Base-by-base conservation (phyloP, 1,284 basidiomycete species). In the Cystobasidium sp. region DNA sequence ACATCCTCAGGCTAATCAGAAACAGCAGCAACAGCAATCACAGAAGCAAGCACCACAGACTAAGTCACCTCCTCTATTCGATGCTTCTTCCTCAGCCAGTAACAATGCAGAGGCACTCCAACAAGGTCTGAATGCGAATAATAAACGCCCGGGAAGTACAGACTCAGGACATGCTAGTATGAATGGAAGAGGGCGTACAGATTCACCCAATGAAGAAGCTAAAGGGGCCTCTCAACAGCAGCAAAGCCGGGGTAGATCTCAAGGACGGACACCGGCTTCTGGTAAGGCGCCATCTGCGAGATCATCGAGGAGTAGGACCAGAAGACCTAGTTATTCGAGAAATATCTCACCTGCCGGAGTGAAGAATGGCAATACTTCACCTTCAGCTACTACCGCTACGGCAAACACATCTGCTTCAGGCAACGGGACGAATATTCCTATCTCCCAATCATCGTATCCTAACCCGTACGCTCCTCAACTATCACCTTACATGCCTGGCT, bases 211-310 rank as follows among this genome's bases (percentile, higher is more conserved):
- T 6, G 55, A 68, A 31, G 55, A 56, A 14, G 49, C 49, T 22
- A 67, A 67, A n/a, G 63, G 31, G 2, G 49, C 18, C 22, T n/a
- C 41, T 6, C 24, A 62, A 52, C 8, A 20, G 18, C 67, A 68
- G 24, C 43, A 69, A 31, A 8, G 43, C 12, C 62, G 52, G 31
- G 70, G 52, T 12, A 55, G 62, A 49, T 56, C 66, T 6, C 52
- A 47, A 47, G 70, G 70, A n/a, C 37, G 70, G 7, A 65, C 62
- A 18, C 56, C 70, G 1, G 31, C 46, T 41, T 64, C 70, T 2
- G 70, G 70, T 39, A 65, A 66, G 47, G 70, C 70, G 24, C 70
- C 70, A 12, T 55, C 69, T 39, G 37, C 61, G 8, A 46, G 69
- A 24, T 44, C 14, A 14, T 73, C 70, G n/a, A 49, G 70, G 37